phyloP scores from a whole-genome alignment of 345 rosid species.

The Eutrema yunnanense region DNA sequence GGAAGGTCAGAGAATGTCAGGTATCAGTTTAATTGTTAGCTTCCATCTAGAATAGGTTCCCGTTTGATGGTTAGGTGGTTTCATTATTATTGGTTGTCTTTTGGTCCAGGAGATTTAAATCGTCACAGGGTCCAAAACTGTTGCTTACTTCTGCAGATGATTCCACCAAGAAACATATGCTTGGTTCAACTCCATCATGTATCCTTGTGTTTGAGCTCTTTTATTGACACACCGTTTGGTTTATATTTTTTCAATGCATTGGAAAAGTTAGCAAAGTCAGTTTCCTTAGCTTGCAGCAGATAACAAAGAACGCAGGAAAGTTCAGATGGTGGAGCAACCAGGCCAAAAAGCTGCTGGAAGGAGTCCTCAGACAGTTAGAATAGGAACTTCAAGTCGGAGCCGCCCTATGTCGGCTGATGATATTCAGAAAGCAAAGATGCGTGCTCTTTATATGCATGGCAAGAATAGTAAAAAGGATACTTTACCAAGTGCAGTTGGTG shows the following conservation, averaged over 20 bases:
- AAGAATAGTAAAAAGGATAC: constrained; percentile 57
- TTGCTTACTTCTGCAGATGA: constrained; percentile 76
- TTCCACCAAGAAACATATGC: constrained; percentile 55
- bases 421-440: constrained; percentile 96
- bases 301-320: constrained; percentile 82
- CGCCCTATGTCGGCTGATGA: constrained; percentile 99
- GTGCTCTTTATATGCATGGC: constrained; percentile 74
- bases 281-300: constrained; percentile 73
- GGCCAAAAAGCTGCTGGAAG: constrained; percentile 76
- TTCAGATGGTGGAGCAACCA: constrained; percentile 96
- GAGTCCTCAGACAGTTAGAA: constrained; percentile 56
- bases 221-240: neutral
- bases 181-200: constrained; percentile 66
- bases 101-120: constrained; percentile 56
- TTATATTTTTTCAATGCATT: neutral
- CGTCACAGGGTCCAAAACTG: constrained; percentile 62
- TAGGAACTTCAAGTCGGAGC: constrained; percentile 48
- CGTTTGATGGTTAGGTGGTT: constrained; percentile 3
- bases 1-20: constrained; percentile 54
- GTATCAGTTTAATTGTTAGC: constrained; percentile 28
- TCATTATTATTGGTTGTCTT: constrained; percentile 10
- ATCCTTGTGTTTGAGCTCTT: constrained; percentile 47
- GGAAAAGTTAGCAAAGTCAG: neutral
- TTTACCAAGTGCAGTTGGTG: constrained; percentile 40
- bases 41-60: constrained; percentile 1